Evolutionary conservation across 768 basidiomycete species (phyloP).

Genomic region (Tulasnella sp.): DNA sequence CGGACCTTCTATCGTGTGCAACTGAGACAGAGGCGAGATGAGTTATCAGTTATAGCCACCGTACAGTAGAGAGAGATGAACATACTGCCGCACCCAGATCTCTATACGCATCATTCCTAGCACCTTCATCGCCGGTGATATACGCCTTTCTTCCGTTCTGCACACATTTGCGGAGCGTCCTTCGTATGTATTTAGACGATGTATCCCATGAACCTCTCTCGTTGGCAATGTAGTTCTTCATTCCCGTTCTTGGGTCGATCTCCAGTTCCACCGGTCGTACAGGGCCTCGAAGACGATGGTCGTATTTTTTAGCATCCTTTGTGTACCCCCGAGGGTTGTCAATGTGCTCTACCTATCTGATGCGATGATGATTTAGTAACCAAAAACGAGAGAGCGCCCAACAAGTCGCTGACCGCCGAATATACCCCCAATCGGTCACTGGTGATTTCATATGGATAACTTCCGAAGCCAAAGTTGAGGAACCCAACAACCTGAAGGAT

Average conservation of each 20-base stretch:
- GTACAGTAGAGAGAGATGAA: not conserved
- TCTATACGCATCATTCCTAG: constrained; percentile 69
- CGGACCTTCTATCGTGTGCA: too few species aligned
- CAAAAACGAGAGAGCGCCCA: not conserved
- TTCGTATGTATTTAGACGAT: constrained; percentile 62
- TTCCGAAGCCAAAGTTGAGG: not conserved
- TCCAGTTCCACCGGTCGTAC: constrained; percentile 77
- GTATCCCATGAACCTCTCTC: constrained; percentile 79
- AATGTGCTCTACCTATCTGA: constrained; percentile 51
- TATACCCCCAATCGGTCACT: constrained; percentile 9
- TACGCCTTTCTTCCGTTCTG: constrained; percentile 53
- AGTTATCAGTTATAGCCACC: not conserved
- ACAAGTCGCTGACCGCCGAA: not conserved
- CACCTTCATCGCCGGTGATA: constrained; percentile 47
- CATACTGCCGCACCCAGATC: constrained; percentile 52
- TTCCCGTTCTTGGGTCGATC: constrained; percentile 73
- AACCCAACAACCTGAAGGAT: not conserved
- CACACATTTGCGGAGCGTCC: constrained; percentile 70
- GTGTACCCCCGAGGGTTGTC: constrained; percentile 89
- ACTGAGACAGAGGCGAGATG: too few species aligned
- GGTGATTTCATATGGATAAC: constrained; percentile 1
- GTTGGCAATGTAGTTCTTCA: constrained; percentile 92
- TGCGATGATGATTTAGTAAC: too few species aligned
- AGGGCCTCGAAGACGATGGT: constrained; percentile 67
- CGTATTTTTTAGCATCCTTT: constrained; percentile 71